Evolutionary conservation across 2,329 filamentous ascomycete species (phyloP).

Genomic region (Raffaelea deltoideospora): DNA sequence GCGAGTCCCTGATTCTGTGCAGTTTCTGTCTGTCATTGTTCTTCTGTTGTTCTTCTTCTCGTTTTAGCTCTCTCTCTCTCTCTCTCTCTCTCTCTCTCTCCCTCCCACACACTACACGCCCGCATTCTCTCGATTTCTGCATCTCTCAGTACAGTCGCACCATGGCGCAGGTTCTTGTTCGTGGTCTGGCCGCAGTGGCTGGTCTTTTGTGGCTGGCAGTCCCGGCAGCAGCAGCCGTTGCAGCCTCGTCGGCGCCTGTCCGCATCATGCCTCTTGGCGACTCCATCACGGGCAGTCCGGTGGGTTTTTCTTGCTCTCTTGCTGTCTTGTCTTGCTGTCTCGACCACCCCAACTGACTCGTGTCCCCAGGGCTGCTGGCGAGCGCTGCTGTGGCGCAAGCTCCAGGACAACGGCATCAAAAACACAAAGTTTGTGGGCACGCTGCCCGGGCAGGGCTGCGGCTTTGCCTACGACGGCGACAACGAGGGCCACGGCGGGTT

Average conservation of each 20-base stretch:
- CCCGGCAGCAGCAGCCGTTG: neutral
- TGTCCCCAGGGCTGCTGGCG: slow-evolving; percentile 17
- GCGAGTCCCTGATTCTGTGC: too few relatives aligned
- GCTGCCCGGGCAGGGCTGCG: slow-evolving; percentile 17
- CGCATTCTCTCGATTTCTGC: too few relatives aligned
- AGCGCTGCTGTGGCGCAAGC: slow-evolving; percentile 17
- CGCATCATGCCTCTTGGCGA: slow-evolving; percentile 14
- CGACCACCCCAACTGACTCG: too few relatives aligned
- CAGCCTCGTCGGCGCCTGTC: slow-evolving; percentile 4
- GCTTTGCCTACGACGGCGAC: slow-evolving; percentile 23
- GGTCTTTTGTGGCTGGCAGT: neutral
- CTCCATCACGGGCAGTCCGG: slow-evolving; percentile 13
- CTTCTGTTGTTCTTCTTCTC: too few relatives aligned
- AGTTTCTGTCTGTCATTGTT: too few relatives aligned
- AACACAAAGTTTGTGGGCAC: slow-evolving; percentile 21
- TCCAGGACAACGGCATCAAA: slow-evolving; percentile 14
- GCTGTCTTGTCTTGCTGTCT: neutral
- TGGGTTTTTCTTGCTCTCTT: neutral
- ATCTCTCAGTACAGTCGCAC: too few relatives aligned
- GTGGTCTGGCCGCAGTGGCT: neutral
- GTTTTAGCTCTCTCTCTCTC: too few relatives aligned
- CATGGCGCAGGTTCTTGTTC: too few relatives aligned
- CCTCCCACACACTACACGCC: too few relatives aligned
- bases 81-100: too few relatives aligned
- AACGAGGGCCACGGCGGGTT: slow-evolving; percentile 28